phyloP scores from a whole-genome alignment of 169 alveolate species.

The Babesia sp. region DNA sequence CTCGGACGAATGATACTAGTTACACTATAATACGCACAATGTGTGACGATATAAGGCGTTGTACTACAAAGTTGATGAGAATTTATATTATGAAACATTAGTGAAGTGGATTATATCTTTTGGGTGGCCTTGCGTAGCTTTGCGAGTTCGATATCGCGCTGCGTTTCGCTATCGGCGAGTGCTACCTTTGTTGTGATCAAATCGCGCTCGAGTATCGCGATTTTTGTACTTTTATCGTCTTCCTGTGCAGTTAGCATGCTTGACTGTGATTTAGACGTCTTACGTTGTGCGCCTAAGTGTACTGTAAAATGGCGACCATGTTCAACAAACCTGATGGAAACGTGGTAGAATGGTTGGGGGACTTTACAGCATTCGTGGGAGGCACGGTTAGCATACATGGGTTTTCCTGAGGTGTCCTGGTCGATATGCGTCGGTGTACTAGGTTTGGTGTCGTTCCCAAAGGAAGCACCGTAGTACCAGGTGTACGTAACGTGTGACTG shows the following conservation, averaged over 20 bases:
- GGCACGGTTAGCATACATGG: not conserved
- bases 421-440: not conserved
- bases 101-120: not conserved
- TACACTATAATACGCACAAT: not conserved
- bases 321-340: not conserved
- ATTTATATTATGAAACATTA: not conserved
- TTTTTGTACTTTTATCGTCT: slow-evolving; percentile 9
- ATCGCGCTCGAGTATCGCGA: slow-evolving; percentile 50
- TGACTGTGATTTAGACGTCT: not conserved
- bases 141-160: slow-evolving; percentile 46
- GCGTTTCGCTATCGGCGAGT: slow-evolving; percentile 69
- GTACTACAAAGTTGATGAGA: not conserved
- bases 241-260: not conserved
- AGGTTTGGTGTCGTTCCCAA: not conserved
- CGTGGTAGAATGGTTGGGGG: not conserved
- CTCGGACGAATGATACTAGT: not conserved
- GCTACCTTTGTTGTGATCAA: slow-evolving; percentile 60
- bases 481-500: slow-evolving; percentile 2
- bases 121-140: not conserved
- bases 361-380: not conserved
- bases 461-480: slow-evolving; percentile 17
- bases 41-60: not conserved
- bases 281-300: not conserved
- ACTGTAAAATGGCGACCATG: not conserved
- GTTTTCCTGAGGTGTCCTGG: not conserved